Conservation (phyloP, 169 alveolate species). For the Besnoitia besnoiti region DNA sequence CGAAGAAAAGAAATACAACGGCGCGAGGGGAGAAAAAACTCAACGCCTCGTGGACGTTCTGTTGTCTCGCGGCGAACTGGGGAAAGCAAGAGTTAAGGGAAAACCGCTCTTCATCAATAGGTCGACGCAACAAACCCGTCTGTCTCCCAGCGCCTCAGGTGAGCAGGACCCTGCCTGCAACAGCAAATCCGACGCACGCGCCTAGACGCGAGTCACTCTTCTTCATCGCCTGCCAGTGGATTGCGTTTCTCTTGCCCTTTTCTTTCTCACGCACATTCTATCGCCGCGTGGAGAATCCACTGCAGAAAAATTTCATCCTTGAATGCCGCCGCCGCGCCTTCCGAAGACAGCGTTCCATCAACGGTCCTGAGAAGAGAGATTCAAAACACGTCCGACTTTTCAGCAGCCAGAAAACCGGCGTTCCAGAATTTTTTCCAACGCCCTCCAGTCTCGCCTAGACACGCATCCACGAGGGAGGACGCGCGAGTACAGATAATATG, state of each 20-base stretch:
- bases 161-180: too few species aligned
- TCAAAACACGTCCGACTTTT: neutral
- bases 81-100: too few species aligned
- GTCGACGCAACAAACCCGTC: too few species aligned
- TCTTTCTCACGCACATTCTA: neutral
- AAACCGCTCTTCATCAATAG: too few species aligned
- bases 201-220: too few species aligned
- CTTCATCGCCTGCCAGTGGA: neutral
- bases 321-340: neutral
- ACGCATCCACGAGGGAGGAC: neutral
- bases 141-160: too few species aligned
- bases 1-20: neutral
- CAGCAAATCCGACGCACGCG: too few species aligned
- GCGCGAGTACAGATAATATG: neutral
- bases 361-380: neutral
- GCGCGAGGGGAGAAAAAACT: neutral
- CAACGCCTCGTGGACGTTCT: neutral
- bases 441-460: too few species aligned
- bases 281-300: slow-evolving; percentile 13
- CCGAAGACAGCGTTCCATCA: neutral
- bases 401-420: too few species aligned
- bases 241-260: neutral
- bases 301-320: neutral
- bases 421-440: too few species aligned
- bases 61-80: too few species aligned